phyloP scores from a whole-genome alignment of 1,139 yeast species.

The Pneumocystis murina region DNA sequence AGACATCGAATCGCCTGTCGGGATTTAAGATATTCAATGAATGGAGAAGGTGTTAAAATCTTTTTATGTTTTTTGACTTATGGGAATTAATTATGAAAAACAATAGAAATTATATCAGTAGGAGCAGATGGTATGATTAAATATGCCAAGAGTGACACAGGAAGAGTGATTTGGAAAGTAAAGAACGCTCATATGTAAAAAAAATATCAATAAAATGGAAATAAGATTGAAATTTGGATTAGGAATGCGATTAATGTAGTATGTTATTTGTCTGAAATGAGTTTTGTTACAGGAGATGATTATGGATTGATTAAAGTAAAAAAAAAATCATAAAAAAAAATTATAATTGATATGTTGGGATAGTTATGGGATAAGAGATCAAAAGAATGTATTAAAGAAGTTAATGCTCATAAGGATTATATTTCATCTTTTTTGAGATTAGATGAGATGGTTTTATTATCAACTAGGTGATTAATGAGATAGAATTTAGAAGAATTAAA shows the following conservation, averaged over 20 bases:
- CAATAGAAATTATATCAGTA: slow-evolving; percentile 5
- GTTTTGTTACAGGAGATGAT: slow-evolving; percentile 12
- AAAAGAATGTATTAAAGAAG: background rate
- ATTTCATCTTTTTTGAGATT: slow-evolving; percentile 9
- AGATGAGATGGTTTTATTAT: slow-evolving; percentile 1
- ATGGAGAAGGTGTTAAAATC: background rate
- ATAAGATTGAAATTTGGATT: background rate
- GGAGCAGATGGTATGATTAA: slow-evolving; percentile 12
- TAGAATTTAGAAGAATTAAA: background rate
- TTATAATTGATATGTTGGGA: too few relatives aligned
- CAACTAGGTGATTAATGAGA: background rate
- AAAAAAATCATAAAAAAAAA: background rate
- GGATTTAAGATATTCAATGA: background rate
- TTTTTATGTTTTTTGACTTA: background rate
- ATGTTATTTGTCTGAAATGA: slow-evolving; percentile 1
- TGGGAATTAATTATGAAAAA: background rate
- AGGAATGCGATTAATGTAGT: slow-evolving; percentile 8
- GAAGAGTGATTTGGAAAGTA: slow-evolving; percentile 7
- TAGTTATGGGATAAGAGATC: background rate
- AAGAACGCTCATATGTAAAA: background rate
- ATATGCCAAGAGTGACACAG: slow-evolving; percentile 8
- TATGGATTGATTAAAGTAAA: slow-evolving; percentile 3
- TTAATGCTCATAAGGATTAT: slow-evolving; percentile 7
- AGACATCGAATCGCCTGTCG: background rate
- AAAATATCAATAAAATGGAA: background rate